Evolutionary conservation across 306 rosid species (phyloP).

Genomic region (Cucurbita moschata): DNA sequence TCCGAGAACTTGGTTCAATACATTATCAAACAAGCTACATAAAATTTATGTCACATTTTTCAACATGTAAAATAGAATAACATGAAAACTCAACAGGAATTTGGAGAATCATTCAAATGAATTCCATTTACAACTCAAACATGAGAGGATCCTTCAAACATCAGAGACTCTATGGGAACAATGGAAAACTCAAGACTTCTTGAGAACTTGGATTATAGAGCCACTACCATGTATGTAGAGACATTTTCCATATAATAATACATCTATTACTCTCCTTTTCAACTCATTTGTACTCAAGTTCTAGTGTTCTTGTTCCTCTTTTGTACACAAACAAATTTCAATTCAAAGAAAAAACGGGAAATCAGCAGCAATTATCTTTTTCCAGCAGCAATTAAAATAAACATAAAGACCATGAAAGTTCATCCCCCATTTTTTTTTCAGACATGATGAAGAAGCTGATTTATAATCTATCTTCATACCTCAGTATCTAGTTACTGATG

Average conservation of each 20-base stretch:
- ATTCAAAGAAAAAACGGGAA: background rate
- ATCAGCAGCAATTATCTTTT: too few relatives aligned
- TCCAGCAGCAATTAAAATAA: background rate
- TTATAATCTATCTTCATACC: background rate
- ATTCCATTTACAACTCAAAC: too few relatives aligned
- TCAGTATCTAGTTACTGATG: background rate
- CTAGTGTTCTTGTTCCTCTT: background rate
- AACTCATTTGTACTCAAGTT: background rate
- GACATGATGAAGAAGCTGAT: background rate
- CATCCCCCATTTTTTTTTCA: background rate
- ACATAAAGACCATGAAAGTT: background rate
- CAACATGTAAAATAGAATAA: too few relatives aligned
- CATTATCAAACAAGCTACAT: too few relatives aligned
- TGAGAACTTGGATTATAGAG: slow-evolving; percentile 90
- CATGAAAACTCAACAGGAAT: too few relatives aligned
- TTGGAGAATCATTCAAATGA: too few relatives aligned
- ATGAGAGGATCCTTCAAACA: slow-evolving; percentile 17
- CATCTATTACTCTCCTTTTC: background rate
- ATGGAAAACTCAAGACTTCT: slow-evolving; percentile 50
- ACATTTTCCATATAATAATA: slow-evolving; percentile 1
- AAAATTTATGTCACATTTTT: too few relatives aligned
- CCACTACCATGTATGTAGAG: slow-evolving; percentile 58
- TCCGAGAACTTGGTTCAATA: too few relatives aligned
- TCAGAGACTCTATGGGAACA: slow-evolving; percentile 42
- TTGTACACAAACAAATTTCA: background rate